A percentile compares a stretch with the other conserved stretches of the same genome.
phyloP scores from a whole-genome alignment of 129 eudicot genomes.

The Deinandra increscens region DNA sequence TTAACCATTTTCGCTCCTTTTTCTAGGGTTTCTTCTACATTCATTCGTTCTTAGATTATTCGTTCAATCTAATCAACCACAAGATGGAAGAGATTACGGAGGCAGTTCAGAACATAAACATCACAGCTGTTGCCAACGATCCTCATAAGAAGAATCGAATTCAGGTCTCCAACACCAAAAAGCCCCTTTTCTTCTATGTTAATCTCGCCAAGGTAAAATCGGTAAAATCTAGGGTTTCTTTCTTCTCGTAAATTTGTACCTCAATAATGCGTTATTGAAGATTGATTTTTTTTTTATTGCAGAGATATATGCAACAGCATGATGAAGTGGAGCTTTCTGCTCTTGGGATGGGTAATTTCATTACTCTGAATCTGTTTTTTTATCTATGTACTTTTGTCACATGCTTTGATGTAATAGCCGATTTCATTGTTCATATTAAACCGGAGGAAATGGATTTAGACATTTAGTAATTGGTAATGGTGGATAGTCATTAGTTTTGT shows the following conservation, averaged over 20 bases:
- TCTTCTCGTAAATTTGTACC: not conserved
- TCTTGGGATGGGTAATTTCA: constrained; percentile 60
- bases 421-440: not conserved
- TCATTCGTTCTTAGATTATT: not conserved
- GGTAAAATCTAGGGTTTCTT: constrained; percentile 25
- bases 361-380: constrained; percentile 1
- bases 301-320: constrained; percentile 79
- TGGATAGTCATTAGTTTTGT: not conserved
- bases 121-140: constrained; percentile 2
- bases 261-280: not conserved
- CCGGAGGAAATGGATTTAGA: no score
- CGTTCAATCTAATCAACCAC: not conserved
- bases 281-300: constrained; percentile 16
- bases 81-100: constrained; percentile 56
- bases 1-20: not conserved
- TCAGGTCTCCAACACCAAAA: constrained; percentile 81
- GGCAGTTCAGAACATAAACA: constrained; percentile 38
- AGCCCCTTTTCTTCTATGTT: constrained; percentile 74
- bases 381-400: not conserved
- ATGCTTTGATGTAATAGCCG: not conserved
- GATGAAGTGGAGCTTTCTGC: constrained; percentile 78
- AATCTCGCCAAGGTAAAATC: constrained; percentile 62
- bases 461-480: no score
- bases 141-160: constrained; percentile 57
- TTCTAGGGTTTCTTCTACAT: constrained; percentile 23